phyloP scores from a whole-genome alignment of 192 early-diverging fungal genomes.

The Linnemannia elongata region DNA sequence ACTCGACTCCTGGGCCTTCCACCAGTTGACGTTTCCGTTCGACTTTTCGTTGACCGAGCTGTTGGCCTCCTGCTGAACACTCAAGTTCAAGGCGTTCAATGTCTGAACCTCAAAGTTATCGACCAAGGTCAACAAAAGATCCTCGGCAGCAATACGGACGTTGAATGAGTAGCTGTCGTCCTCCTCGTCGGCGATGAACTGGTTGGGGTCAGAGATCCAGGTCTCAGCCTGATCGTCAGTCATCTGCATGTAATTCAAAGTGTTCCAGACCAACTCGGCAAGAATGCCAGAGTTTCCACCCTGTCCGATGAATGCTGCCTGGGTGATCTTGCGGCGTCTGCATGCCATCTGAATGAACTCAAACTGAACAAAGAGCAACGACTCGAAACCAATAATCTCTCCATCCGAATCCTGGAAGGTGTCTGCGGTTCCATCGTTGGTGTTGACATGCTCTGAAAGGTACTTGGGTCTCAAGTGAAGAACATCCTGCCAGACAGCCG shows the following conservation, averaged over 20 bases:
- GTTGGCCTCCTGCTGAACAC: slow-evolving; percentile 44
- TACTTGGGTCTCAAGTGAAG: slow-evolving; percentile 69
- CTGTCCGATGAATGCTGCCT: slow-evolving; percentile 62
- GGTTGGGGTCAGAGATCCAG: slow-evolving; percentile 88
- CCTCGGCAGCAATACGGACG: slow-evolving; percentile 86
- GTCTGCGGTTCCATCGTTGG: slow-evolving; percentile 50
- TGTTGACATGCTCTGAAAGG: slow-evolving; percentile 55
- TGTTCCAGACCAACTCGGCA: slow-evolving; percentile 67
- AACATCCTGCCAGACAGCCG: slow-evolving; percentile 82
- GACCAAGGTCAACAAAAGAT: slow-evolving; percentile 70
- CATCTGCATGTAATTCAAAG: slow-evolving; percentile 85
- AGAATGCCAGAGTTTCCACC: slow-evolving; percentile 66
- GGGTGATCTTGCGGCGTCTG: slow-evolving; percentile 66
- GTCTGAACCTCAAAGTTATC: slow-evolving; percentile 68
- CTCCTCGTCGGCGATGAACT: slow-evolving; percentile 93
- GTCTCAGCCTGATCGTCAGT: slow-evolving; percentile 80
- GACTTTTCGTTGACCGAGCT: slow-evolving; percentile 27
- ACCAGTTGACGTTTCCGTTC: slow-evolving; percentile 61
- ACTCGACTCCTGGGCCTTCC: slow-evolving; percentile 90
- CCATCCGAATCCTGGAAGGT: slow-evolving; percentile 80
- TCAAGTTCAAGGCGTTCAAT: slow-evolving; percentile 64
- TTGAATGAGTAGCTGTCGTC: slow-evolving; percentile 91
- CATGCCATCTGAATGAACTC: slow-evolving; percentile 75
- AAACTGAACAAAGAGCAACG: slow-evolving; percentile 74
- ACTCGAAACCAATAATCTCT: slow-evolving; percentile 74